Base-by-base conservation (phyloP, 352 stramenopile species). In the Pythium folliculosum region DNA sequence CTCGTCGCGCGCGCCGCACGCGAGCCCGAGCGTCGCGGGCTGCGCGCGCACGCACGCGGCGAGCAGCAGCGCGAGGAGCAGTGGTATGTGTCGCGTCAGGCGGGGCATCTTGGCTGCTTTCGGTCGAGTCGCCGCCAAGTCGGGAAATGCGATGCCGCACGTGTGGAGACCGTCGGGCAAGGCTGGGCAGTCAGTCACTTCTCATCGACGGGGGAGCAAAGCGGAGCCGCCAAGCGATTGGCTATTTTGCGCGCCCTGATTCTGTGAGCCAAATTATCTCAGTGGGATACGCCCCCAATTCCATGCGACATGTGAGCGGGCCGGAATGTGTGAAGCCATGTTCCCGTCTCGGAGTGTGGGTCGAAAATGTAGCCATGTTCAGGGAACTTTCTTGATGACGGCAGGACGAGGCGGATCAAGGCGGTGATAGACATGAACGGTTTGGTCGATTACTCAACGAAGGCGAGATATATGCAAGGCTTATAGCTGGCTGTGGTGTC, bases 1-100 rank as follows among this genome's bases (percentile, higher is more conserved):
- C 73, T 95, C 85, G 9, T 63, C 67, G 22, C 76, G 78, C 32
- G 63, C 54, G 3, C 70, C 64, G 71, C 87, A 95, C 9, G 72
- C 22, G 9, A 88, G 22, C 6, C 84, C 82, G 32, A 88, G 40
- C 60, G 62, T 45, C 19, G 8, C 50, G 52, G 25, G 17, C 23
- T 25, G 12, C 23, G 54, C 43, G 47, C 4, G 21, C 16, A 38
- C 32, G 25, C 16, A 16, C 5, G 45, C 37, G 16, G 4, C 2
- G 37, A 60, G 3, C 1, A 64, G 7, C 17, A 58, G 51, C 30
- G 32, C 45, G 47, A 57, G 30, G 2, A 63, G 16, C 2, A 47
- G 5, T 2, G 35, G 9, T 5, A 21, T 7, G 22, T n/a, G 17
- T 19, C 40, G 10, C 6, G 40, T 12, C 2, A 47, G 40, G 40